Evolutionary conservation across 257 asterid genomes (phyloP).

Genomic region (Henckelia pumila): DNA sequence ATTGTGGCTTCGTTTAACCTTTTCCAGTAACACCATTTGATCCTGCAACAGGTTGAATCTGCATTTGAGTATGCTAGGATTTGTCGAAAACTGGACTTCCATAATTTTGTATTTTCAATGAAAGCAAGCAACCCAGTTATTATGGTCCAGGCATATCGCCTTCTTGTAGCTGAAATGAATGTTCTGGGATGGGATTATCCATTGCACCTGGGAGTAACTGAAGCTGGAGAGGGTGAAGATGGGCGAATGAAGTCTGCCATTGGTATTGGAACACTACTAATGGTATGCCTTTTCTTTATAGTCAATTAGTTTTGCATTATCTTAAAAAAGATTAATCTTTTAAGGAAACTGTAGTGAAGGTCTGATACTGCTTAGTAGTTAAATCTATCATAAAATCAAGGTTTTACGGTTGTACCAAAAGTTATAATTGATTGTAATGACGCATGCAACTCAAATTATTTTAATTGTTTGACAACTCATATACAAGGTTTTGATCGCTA

Average conservation of each 20-base stretch:
- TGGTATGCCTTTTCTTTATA: constrained; percentile 33
- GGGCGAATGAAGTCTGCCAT: constrained; percentile 80
- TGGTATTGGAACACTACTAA: constrained; percentile 91
- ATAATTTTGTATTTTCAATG: constrained; percentile 95
- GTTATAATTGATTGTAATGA: neutral
- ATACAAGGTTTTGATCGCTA: neutral
- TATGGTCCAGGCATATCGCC: constrained; percentile 98
- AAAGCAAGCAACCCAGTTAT: constrained; percentile 99
- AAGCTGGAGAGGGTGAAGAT: constrained; percentile 73
- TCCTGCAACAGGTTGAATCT: constrained; percentile 78
- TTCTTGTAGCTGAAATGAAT: constrained; percentile 97
- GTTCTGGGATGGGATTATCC: constrained; percentile 89
- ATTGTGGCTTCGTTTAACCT: neutral
- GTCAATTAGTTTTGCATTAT: constrained; percentile 3
- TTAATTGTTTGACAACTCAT: no score
- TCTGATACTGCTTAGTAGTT: neutral
- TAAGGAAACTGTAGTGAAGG: neutral
- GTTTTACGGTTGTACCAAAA: neutral
- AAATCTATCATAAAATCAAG: no score
- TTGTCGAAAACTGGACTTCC: constrained; percentile 90
- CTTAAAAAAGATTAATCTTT: neutral
- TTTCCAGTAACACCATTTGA: constrained; percentile 12
- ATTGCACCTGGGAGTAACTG: constrained; percentile 63
- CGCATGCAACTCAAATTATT: neutral
- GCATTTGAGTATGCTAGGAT: constrained; percentile 97